phyloP scores from a whole-genome alignment of 1,284 basidiomycete genomes.

The Marasmius oreades region DNA sequence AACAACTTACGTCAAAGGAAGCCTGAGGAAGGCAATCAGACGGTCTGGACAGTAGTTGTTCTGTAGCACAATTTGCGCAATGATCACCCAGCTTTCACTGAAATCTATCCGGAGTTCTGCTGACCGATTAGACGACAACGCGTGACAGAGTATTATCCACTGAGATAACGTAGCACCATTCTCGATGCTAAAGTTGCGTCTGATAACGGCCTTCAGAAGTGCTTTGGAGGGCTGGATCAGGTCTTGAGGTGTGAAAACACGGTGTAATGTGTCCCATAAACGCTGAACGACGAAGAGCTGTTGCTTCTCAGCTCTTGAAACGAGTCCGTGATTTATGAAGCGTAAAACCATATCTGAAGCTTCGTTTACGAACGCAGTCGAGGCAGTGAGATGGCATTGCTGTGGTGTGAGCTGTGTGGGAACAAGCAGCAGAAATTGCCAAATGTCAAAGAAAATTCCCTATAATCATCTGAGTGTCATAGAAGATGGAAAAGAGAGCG shows the following conservation, averaged over 20 bases:
- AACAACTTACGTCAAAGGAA: neutral
- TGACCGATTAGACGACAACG: neutral
- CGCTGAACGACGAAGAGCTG: neutral
- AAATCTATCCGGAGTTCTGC: neutral
- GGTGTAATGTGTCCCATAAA: neutral
- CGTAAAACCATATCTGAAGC: neutral
- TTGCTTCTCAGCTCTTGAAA: neutral
- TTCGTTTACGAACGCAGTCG: constrained; percentile 26
- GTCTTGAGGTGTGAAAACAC: neutral
- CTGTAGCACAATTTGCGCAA: neutral
- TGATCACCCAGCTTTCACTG: neutral
- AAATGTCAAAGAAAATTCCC: constrained; percentile 37
- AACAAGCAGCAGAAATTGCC: constrained; percentile 52
- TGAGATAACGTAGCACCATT: neutral
- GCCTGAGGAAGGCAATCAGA: neutral
- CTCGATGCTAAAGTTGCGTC: neutral
- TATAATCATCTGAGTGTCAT: constrained; percentile 19
- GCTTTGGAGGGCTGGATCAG: neutral
- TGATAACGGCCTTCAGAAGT: neutral
- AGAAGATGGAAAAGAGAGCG: too few species aligned
- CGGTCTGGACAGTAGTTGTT: neutral
- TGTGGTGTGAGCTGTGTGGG: constrained; percentile 40
- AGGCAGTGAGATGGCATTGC: constrained; percentile 30
- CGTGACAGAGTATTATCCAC: neutral
- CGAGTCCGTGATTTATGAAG: neutral